Evolutionary conservation across 2,329 filamentous ascomycete species (phyloP), one percentile per base, ranked within the genome.

Genomic region (Knufia petricola): DNA sequence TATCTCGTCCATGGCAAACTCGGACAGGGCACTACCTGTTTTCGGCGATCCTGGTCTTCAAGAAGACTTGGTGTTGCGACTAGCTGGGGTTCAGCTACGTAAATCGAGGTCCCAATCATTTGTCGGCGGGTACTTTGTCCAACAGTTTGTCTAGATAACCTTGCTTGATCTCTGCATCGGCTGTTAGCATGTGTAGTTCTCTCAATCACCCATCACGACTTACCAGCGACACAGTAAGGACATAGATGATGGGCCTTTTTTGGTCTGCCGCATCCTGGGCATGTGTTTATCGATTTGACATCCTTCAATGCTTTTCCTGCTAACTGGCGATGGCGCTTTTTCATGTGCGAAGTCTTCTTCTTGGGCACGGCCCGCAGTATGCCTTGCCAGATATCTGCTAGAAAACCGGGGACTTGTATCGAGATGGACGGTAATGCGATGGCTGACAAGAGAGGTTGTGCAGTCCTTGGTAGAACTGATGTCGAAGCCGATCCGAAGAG

Each of bases 271-370:
- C 92, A 98, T 12, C 82, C 86, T 0, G 90, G 85, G 64, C 92
- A 98, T 62, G 81, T 86, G 71, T 88, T 94, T 58, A 98, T 70
- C 47, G 79, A 78, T 55, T 84, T 92, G 50, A 94, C 81, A 64
- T 98, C 92, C 70, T 95, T 86, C 59, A 98, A 69, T 38, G 82
- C 90, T 71, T 98, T 98, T 62, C 92, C 92, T 20, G 89, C 90
- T 82, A 96, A 85, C 64, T 94, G 88, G 61, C 94, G 81, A 63
- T 88, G 83, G 59, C 92, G 79, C 76, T 88, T 95, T 73, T 92
- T 95, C 74, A 87, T 87, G 67, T 98, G 87, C 36, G 90, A 95
- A 28, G 88, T 94, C 78, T 96, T 98, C 73, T 95, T 96, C 77
- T 98, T 98, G 3, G 92, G 92, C 13, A 96, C 92, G 1, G 92